Evolutionary conservation across 73 alveolate genomes (phyloP).

Genomic region (Urostyla sp.): DNA sequence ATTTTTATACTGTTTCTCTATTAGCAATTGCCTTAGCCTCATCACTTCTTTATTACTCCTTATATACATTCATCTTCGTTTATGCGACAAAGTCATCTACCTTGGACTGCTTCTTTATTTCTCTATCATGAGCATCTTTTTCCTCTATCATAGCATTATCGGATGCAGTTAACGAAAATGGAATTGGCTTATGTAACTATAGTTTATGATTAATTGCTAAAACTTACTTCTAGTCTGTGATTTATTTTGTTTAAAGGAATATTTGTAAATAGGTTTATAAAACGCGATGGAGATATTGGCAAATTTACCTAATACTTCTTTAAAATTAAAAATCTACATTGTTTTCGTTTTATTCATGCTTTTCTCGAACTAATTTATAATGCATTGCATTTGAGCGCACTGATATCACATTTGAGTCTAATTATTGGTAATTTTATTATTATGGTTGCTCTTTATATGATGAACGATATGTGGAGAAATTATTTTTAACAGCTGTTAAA

Average conservation of each 20-base stretch:
- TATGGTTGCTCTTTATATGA: not conserved
- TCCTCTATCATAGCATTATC: constrained; percentile 72
- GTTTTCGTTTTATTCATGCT: not conserved
- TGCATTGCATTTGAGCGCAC: constrained; percentile 36
- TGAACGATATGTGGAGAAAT: not conserved
- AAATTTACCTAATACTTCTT: constrained; percentile 16
- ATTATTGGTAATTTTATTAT: not conserved
- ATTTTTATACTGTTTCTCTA: constrained; percentile 32
- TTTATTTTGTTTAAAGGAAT: constrained; percentile 46
- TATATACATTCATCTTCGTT: constrained; percentile 39
- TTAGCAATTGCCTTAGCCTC: not conserved
- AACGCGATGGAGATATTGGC: constrained; percentile 24
- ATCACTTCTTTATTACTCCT: not conserved
- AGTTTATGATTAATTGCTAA: constrained; percentile 24
- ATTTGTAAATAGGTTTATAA: constrained; percentile 8
- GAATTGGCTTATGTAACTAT: constrained; percentile 50
- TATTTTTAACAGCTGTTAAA: constrained; percentile 40
- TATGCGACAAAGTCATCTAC: constrained; percentile 48
- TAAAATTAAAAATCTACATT: not conserved
- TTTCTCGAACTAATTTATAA: constrained; percentile 42
- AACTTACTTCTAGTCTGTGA: constrained; percentile 25
- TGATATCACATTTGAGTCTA: constrained; percentile 27
- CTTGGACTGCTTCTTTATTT: constrained; percentile 14
- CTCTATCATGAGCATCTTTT: constrained; percentile 58
- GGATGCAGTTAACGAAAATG: constrained; percentile 56